A percentile compares a stretch with the other conserved stretches of the same genome.
phyloP scores from a whole-genome alignment of 2,329 filamentous ascomycete genomes.

The Harringtonia lauricola region DNA sequence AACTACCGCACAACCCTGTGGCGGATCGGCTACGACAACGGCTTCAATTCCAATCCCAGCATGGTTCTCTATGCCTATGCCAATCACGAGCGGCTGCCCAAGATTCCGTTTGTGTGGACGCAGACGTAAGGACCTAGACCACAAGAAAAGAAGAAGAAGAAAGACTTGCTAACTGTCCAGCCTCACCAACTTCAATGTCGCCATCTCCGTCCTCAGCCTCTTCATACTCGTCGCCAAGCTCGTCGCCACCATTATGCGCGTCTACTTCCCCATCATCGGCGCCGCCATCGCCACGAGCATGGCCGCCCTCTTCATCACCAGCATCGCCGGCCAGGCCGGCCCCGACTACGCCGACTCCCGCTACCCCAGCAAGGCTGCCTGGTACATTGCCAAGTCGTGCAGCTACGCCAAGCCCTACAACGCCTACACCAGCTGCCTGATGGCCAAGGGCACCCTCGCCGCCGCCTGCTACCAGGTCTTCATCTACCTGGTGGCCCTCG shows the following conservation, averaged over 20 bases:
- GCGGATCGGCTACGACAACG: constrained; percentile 58
- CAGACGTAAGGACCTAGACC: constrained; percentile 43
- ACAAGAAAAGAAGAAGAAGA: no score
- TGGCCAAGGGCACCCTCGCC: constrained; percentile 58
- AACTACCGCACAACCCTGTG: constrained; percentile 62
- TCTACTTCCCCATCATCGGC: constrained; percentile 57
- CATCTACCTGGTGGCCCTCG: constrained; percentile 41
- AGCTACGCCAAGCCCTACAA: constrained; percentile 41
- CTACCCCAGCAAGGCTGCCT: constrained; percentile 51
- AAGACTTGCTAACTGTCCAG: constrained; percentile 26
- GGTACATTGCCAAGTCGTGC: constrained; percentile 68
- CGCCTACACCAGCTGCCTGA: constrained; percentile 48
- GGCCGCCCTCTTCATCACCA: constrained; percentile 51
- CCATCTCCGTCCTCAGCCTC: constrained; percentile 63
- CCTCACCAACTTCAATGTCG: constrained; percentile 64
- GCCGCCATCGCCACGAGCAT: constrained; percentile 46
- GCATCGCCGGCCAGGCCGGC: constrained; percentile 59
- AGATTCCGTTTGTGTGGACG: constrained; percentile 62
- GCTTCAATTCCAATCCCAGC: constrained; percentile 64
- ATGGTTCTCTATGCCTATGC: constrained; percentile 63
- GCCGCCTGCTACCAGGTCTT: constrained; percentile 58
- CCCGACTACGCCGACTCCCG: constrained; percentile 59
- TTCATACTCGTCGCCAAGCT: constrained; percentile 66
- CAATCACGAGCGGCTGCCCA: constrained; percentile 53
- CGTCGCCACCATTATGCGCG: constrained; percentile 57